Conservation (phyloP, 352 stramenopile species). For the Halophytophthora batemanensis region DNA sequence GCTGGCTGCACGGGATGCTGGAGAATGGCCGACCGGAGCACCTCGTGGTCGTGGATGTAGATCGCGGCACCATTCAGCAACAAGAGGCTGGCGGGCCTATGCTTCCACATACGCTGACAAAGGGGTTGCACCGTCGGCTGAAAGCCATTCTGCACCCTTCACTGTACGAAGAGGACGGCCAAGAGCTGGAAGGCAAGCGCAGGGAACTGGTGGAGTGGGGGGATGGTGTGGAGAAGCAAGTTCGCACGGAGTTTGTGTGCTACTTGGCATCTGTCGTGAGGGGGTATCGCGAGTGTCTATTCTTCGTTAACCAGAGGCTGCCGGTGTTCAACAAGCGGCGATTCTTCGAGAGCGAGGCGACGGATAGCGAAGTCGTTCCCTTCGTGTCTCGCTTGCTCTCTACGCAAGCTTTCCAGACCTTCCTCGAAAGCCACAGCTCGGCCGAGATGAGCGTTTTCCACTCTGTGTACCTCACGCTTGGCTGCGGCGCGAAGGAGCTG, state of each 20-base stretch:
- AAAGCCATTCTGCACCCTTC: conserved; percentile 52
- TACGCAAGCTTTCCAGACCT: conserved; percentile 77
- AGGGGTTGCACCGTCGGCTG: conserved; percentile 41
- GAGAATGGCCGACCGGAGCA: conserved; percentile 74
- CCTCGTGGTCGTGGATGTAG: conserved; percentile 79
- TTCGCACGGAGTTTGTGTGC: conserved; percentile 75
- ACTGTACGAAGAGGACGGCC: conserved; percentile 16
- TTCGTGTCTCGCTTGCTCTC: conserved; percentile 67
- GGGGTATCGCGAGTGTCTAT: conserved; percentile 83
- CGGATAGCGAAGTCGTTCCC: conserved; percentile 59
- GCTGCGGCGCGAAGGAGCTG: conserved; percentile 45
- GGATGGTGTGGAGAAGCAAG: conserved; percentile 45
- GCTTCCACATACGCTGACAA: conserved; percentile 50
- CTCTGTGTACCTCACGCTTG: conserved; percentile 64
- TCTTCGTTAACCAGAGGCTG: conserved; percentile 84
- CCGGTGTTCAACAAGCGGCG: conserved; percentile 87
- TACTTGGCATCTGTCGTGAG: conserved; percentile 64
- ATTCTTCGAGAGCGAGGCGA: conserved; percentile 60
- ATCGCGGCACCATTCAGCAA: conserved; percentile 60
- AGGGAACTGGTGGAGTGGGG: conserved; percentile 20
- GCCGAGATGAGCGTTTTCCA: conserved; percentile 76
- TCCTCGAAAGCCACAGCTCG: conserved; percentile 76
- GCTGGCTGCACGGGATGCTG: conserved; percentile 61
- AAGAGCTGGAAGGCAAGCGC: conserved; percentile 8
- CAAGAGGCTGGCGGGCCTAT: conserved; percentile 53